Conservation (phyloP, 1,139 yeast species). For the Chernovozyma sophiae-reginae region DNA sequence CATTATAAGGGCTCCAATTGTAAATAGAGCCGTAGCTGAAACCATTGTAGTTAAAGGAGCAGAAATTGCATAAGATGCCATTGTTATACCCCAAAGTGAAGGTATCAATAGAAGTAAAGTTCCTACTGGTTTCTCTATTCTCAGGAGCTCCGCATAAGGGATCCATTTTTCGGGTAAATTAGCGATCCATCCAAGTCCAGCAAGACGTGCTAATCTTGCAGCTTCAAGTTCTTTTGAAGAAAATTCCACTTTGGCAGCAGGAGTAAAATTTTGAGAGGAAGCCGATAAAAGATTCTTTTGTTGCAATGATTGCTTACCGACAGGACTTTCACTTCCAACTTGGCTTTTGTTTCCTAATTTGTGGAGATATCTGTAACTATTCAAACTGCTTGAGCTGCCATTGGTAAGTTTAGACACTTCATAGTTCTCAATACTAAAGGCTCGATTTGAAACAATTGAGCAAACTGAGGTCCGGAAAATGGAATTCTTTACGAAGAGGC, state of each 20-base stretch:
- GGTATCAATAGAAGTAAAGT: conserved; percentile 81
- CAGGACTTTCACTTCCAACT: too few relatives aligned
- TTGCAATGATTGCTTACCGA: too few relatives aligned
- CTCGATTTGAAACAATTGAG: background rate
- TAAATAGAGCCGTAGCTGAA: conserved; percentile 61
- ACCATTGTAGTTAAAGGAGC: conserved; percentile 65
- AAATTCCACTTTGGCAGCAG: too few relatives aligned
- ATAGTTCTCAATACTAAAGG: too few relatives aligned
- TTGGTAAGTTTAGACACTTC: background rate
- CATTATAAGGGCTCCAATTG: conserved; percentile 85
- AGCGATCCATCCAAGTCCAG: conserved; percentile 58
- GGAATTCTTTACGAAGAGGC: background rate
- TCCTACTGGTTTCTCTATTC: conserved; percentile 93
- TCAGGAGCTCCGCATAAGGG: conserved; percentile 88
- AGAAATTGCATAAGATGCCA: conserved; percentile 73
- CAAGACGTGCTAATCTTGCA: conserved; percentile 54
- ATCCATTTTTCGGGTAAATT: conserved; percentile 67
- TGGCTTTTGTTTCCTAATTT: too few relatives aligned
- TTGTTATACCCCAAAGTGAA: conserved; percentile 72
- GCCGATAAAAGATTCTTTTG: too few relatives aligned
- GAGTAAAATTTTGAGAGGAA: too few relatives aligned
- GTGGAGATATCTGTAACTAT: too few relatives aligned
- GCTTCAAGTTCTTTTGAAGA: conserved; percentile 52
- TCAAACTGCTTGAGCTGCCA: too few relatives aligned
- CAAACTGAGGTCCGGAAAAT: background rate